Percentiles rank a stretch among this genome's conserved stretches.
Conservation (phyloP, 2,329 filamentous ascomycete species). For the Anisogramma anomala region DNA sequence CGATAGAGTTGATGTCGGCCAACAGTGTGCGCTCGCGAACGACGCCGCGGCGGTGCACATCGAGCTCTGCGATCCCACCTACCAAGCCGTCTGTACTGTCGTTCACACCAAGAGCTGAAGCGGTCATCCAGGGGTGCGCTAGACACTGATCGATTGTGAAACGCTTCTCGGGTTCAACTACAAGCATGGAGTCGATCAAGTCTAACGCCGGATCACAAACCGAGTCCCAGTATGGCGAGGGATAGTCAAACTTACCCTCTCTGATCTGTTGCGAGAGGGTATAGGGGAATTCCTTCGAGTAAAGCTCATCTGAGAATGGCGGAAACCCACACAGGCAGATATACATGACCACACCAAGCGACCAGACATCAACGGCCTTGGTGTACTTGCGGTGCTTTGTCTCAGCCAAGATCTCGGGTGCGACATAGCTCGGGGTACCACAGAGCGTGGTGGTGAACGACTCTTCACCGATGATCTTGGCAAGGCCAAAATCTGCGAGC, state of each 20-base stretch:
- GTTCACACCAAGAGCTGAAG: constrained; percentile 46
- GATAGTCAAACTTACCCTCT: constrained; percentile 81
- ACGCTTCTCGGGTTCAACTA: constrained; percentile 71
- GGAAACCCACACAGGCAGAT: constrained; percentile 96
- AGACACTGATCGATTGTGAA: constrained; percentile 87
- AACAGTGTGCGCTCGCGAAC: constrained; percentile 76
- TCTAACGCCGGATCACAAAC: constrained; percentile 83
- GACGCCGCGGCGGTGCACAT: constrained; percentile 72
- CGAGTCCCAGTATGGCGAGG: constrained; percentile 89
- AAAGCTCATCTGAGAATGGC: constrained; percentile 91
- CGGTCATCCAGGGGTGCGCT: constrained; percentile 78
- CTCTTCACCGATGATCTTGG: constrained; percentile 97
- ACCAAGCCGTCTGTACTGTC: constrained; percentile 91
- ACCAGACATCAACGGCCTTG: constrained; percentile 92
- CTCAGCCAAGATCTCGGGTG: constrained; percentile 85
- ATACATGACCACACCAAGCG: constrained; percentile 91
- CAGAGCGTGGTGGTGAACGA: constrained; percentile 95
- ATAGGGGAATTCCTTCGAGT: constrained; percentile 70
- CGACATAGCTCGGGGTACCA: constrained; percentile 94
- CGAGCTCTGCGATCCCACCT: constrained; percentile 69
- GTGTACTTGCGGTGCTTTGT: constrained; percentile 78
- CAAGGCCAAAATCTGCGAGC: constrained; percentile 88
- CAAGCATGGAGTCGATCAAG: constrained; percentile 89
- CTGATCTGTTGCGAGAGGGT: constrained; percentile 83
- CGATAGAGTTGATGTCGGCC: constrained; percentile 66